Percentiles rank a stretch among this genome's conserved stretches.
Evolutionary conservation across 1,284 basidiomycete species (phyloP).

Genomic region (Leccinum fallax): DNA sequence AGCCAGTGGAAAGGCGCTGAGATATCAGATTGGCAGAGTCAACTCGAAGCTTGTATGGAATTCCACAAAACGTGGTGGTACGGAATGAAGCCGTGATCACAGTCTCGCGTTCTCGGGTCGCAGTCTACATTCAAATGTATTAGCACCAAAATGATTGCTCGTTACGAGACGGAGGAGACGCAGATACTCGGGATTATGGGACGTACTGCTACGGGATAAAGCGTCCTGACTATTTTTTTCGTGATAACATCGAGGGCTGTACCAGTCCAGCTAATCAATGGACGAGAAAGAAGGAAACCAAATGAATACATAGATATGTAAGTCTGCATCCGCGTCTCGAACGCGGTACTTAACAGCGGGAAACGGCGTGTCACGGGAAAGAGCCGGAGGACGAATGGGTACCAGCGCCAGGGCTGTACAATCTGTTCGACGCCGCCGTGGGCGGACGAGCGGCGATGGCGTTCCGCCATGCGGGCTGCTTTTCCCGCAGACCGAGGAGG

Average conservation of each 20-base stretch:
- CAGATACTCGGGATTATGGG: background rate
- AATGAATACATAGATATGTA: background rate
- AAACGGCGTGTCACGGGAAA: conserved; percentile 9
- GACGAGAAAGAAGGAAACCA: background rate
- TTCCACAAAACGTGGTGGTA: too few relatives aligned
- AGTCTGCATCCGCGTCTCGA: background rate
- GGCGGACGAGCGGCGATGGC: conserved; percentile 14
- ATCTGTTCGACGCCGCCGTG: conserved; percentile 6
- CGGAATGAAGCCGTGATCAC: too few relatives aligned
- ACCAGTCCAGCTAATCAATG: background rate
- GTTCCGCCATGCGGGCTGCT: conserved; percentile 71
- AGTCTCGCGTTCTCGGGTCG: too few relatives aligned
- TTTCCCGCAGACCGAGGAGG: conserved; percentile 80
- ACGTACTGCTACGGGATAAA: background rate
- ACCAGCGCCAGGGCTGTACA: background rate
- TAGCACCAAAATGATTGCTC: background rate
- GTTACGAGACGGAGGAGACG: background rate
- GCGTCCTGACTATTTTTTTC: background rate
- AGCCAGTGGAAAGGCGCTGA: too few relatives aligned
- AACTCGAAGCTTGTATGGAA: too few relatives aligned
- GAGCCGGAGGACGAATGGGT: background rate
- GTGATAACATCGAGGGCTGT: background rate
- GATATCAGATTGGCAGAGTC: too few relatives aligned
- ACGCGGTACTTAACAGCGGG: background rate
- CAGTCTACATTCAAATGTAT: too few relatives aligned